These are phyloP conservation scores for Fraxinus albicans DNA, from an alignment of 305 asterid genomes.

Conservation along the genomic window DNA sequence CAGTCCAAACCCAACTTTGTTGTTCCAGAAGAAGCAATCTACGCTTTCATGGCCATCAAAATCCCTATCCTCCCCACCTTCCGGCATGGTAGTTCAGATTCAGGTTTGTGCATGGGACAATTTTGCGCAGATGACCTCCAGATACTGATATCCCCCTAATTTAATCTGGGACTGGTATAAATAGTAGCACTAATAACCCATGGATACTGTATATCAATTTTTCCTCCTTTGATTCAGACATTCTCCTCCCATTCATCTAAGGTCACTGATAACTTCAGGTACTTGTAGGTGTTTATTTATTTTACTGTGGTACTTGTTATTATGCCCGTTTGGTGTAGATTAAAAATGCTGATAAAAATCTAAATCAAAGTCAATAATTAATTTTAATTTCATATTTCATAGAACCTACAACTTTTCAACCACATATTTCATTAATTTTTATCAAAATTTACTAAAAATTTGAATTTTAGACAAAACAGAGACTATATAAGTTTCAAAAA, in stretches of 20 bases:
- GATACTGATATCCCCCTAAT: background rate
- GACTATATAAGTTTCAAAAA: background rate
- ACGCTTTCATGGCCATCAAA: background rate
- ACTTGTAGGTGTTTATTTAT: background rate
- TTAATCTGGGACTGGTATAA: background rate
- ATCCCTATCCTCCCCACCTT: background rate
- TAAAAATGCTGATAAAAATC: background rate
- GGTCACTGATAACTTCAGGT: background rate
- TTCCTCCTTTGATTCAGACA: background rate
- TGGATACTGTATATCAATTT: background rate
- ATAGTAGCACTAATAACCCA: background rate
- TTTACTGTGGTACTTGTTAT: background rate
- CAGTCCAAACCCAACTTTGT: background rate
- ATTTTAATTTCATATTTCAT: background rate
- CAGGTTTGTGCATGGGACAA: background rate
- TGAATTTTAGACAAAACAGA: background rate
- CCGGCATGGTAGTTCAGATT: slow-evolving; percentile 2
- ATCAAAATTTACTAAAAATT: background rate
- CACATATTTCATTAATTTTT: background rate
- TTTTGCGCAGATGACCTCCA: background rate
- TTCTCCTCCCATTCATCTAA: background rate
- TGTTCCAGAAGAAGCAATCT: background rate
- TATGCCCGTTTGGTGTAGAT: background rate
- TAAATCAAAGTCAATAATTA: background rate
- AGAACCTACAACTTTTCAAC: background rate